These are phyloP conservation scores for Xylaria telfairii DNA, from an alignment of 495 filamentous ascomycete species.

Conservation along the genomic window DNA sequence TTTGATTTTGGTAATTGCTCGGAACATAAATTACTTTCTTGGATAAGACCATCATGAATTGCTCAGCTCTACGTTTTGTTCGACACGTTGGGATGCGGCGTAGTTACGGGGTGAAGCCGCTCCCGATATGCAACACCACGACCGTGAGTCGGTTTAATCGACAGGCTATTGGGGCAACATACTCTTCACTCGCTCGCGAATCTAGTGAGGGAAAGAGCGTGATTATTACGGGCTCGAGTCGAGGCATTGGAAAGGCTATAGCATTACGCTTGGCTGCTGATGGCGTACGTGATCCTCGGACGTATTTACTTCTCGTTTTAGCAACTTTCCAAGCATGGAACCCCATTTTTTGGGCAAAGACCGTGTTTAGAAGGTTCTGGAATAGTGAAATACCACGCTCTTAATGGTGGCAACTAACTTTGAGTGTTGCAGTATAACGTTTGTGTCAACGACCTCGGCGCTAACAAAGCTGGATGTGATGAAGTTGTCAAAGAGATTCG, in stretches of 20 bases:
- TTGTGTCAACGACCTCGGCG: slow-evolving; percentile 64
- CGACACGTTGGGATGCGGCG: not conserved
- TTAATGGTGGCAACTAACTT: not conserved
- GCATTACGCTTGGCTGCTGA: slow-evolving; percentile 64
- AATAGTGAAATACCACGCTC: not conserved
- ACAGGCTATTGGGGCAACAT: slow-evolving; percentile 2
- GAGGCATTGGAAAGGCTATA: slow-evolving; percentile 67
- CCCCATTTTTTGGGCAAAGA: too few species aligned
- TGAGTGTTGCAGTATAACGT: slow-evolving; percentile 51
- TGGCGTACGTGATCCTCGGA: slow-evolving; percentile 35
- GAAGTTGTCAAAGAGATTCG: slow-evolving; percentile 58
- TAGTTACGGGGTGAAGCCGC: not conserved
- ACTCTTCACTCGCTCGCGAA: slow-evolving; percentile 11
- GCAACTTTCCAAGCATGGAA: not conserved
- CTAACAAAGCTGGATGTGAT: slow-evolving; percentile 52
- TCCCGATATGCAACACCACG: not conserved
- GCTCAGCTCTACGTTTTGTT: not conserved
- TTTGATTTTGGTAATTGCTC: not conserved
- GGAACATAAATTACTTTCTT: not conserved
- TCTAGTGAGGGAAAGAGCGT: slow-evolving; percentile 41
- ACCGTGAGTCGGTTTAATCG: not conserved
- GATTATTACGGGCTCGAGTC: slow-evolving; percentile 64
- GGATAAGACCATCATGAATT: slow-evolving; percentile 5
- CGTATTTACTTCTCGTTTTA: not conserved
- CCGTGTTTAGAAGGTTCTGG: too few species aligned